Evolutionary conservation across 768 basidiomycete genomes (phyloP), one percentile per base, ranked within the genome.

Genomic region (Mycena indigotica): DNA sequence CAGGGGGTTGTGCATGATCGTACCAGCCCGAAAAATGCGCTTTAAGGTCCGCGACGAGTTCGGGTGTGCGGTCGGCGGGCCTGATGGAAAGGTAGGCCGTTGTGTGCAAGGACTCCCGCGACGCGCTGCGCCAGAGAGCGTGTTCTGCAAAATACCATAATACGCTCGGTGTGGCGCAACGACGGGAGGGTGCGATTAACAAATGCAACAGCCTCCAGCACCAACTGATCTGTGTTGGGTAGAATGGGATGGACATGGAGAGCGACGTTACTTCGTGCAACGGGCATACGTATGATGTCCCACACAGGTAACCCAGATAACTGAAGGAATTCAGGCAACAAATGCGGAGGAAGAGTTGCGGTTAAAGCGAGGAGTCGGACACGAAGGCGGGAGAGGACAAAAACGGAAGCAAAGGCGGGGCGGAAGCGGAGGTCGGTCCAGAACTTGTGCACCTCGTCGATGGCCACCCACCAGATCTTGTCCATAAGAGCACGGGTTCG

Each of bases 211-310:
- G 10, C 32, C 30, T 6, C 28, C 41, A 13, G 40, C 28, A 16
- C 3, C 12, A 25, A 24, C 19, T 5, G 29, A 21, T 2, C 4
- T 21, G 44, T 29, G 28, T 29, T 45, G 25, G n/a, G 26, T 54
- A 3, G 53, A 23, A 39, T 4, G 23, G 24, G 26, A 29, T 15
- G 15, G 41, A 48, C 53, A 5, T 5, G 1, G 25, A 54, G 8
- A 16, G 17, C 25, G 53, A 54, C 23, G 44, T 54, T 54, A 44
- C 25, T 29, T 35, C 53, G 28, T 17, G 16, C 12, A 39, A 30
- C 35, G 25, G 40, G 41, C 53, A 54, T 54, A 21, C 44, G 53
- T 6, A 54, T 19, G 23, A 54, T 32, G 41, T 54, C 53, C 53
- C 53, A 54, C 3, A 21, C 35, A 1, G 40, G 21, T 21, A 46